phyloP scores from a whole-genome alignment of 2,329 filamentous ascomycete species.

The Zalaria obscura region DNA sequence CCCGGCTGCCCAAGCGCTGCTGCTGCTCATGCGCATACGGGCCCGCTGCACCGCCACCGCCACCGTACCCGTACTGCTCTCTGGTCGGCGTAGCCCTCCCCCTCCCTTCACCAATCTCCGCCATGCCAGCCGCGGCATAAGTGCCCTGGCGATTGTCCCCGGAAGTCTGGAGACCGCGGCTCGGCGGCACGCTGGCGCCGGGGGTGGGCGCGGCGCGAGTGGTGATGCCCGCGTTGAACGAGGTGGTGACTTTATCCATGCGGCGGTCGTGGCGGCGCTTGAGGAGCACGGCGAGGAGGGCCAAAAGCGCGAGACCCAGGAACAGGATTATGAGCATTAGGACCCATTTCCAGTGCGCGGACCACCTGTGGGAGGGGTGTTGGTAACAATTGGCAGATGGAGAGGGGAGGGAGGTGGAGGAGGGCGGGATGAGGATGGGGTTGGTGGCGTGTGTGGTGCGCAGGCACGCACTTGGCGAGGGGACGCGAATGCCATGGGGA shows the following conservation, averaged over 20 bases:
- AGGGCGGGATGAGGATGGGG: too few relatives aligned
- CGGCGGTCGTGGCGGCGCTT: constrained; percentile 61
- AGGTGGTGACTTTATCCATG: constrained; percentile 33
- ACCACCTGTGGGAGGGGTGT: constrained; percentile 38
- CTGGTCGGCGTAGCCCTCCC: too few relatives aligned
- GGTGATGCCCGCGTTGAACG: constrained; percentile 24
- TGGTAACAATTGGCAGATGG: background rate
- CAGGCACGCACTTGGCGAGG: background rate
- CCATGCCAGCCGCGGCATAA: too few relatives aligned
- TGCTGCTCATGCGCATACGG: too few relatives aligned
- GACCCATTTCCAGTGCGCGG: constrained; percentile 63
- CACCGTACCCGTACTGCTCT: too few relatives aligned
- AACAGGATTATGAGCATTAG: constrained; percentile 65
- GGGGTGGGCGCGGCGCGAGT: constrained; percentile 8
- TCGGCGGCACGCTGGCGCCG: background rate
- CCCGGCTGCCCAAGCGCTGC: too few relatives aligned
- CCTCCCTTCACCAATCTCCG: too few relatives aligned
- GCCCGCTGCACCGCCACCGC: too few relatives aligned
- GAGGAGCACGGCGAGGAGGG: constrained; percentile 54
- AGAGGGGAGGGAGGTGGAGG: too few relatives aligned
- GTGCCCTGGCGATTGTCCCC: too few relatives aligned
- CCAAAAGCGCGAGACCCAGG: constrained; percentile 52
- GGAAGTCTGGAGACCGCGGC: too few relatives aligned
- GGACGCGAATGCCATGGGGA: background rate
- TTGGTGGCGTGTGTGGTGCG: background rate